Base-by-base conservation (phyloP, 768 basidiomycete genomes). In the Mrakia gelida region DNA sequence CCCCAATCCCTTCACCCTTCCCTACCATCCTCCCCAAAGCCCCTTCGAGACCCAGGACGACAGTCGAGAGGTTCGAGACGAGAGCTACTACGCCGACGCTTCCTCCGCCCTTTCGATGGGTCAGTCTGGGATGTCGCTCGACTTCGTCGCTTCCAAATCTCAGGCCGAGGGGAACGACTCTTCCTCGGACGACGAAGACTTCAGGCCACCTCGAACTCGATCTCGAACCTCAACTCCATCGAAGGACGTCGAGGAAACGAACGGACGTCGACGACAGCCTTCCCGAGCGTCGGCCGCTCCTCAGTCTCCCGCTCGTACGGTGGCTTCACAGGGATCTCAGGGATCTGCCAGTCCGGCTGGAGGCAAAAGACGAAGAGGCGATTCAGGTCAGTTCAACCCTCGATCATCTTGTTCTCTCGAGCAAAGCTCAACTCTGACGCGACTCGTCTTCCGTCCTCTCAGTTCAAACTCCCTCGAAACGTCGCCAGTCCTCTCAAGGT, bases 41-140 rank as follows among this genome's bases (percentile, higher is more conserved):
- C 30, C n/a, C 2, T 3, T 63, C 30, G 70, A 71, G n/a, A 15
- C 71, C 23, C 61, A 56, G 56, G 56, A 61, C 32, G 71, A 54
- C 54, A 49, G 49, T 18, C 76, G 61, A 6, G 41, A 30, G 23
- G 67, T 68, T 15, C 34, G 18, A n/a, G 76, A 77, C 5, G 45
- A 70, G 21, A 62, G 56, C 41, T 77, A 77, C 71, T 70, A 72
- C 54, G 76, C 76, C 28, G 76, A 77, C 32, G 41, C 43, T 6
- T 75, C 75, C 21, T 67, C 63, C 21, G 21, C 41, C 2, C 28
- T 41, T 26, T 38, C 59, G 5, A 15, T 30, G 18, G 49, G 38
- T 9, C 30, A 71, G 28, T 38, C 13, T 15, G 23, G 15, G 3
- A 32, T 62, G 21, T 30, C 43, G 7, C 56, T 70, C 16, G 32